phyloP scores from a whole-genome alignment of 148 eudicot genomes.

The Agrostemma githago region DNA sequence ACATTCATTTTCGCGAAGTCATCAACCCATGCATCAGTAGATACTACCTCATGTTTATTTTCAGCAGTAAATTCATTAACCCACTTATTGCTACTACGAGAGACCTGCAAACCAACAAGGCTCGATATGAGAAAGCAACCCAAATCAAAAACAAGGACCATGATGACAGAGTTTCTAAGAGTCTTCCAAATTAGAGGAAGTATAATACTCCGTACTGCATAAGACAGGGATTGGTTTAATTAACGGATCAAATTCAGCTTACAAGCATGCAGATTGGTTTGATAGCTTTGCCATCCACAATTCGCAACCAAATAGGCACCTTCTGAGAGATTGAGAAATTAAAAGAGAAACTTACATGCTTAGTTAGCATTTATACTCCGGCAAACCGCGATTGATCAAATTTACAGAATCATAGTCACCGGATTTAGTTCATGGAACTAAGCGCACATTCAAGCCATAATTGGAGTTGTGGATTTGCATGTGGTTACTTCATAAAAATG shows the following conservation, averaged over 20 bases:
- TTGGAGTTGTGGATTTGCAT: background rate
- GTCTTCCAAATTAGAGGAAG: background rate
- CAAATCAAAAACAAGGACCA: slow-evolving; percentile 8
- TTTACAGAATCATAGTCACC: background rate
- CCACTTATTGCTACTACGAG: slow-evolving; percentile 64
- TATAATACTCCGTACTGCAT: background rate
- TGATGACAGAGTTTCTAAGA: background rate
- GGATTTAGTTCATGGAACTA: background rate
- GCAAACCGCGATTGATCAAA: background rate
- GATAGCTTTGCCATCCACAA: background rate
- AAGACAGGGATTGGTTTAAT: background rate
- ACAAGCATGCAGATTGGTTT: background rate
- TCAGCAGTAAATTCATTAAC: slow-evolving; percentile 63
- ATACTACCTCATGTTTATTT: slow-evolving; percentile 43
- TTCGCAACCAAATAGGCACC: background rate
- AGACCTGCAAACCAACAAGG: slow-evolving; percentile 40
- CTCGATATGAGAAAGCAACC: background rate
- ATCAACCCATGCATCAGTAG: slow-evolving; percentile 78
- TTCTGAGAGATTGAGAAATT: background rate
- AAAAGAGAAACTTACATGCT: background rate
- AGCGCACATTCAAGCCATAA: background rate
- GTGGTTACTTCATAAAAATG: background rate
- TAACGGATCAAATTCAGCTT: background rate
- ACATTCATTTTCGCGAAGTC: slow-evolving; percentile 84
- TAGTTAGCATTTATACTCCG: background rate